Evolutionary conservation across 2,329 filamentous ascomycete genomes (phyloP).

Genomic region (Stachybotrys echinatus): DNA sequence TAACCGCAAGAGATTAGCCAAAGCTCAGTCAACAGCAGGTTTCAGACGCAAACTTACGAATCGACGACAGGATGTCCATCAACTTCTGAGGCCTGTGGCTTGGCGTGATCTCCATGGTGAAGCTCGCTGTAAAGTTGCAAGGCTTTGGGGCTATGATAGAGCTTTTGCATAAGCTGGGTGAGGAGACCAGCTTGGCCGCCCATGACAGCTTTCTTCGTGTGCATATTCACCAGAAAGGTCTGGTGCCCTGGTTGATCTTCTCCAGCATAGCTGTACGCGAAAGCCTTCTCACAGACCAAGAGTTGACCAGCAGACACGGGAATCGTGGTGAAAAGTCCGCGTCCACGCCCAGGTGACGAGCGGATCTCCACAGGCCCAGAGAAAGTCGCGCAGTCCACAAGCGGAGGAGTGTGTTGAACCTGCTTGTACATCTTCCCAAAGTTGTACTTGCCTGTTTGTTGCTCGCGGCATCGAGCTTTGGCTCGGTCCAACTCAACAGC

Average conservation of each 20-base stretch:
- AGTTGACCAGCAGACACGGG: slow-evolving; percentile 43
- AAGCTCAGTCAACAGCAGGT: neutral
- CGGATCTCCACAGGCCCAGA: slow-evolving; percentile 34
- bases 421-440: slow-evolving; percentile 31
- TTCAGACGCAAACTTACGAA: slow-evolving; percentile 31
- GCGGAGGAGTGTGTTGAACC: slow-evolving; percentile 27
- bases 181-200: slow-evolving; percentile 37
- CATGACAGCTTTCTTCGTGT: slow-evolving; percentile 21
- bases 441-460: slow-evolving; percentile 30
- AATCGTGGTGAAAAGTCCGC: slow-evolving; percentile 45
- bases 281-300: slow-evolving; percentile 52
- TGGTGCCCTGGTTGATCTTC: slow-evolving; percentile 7
- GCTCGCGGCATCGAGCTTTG: slow-evolving; percentile 27
- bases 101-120: slow-evolving; percentile 32
- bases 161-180: slow-evolving; percentile 34
- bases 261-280: slow-evolving; percentile 31
- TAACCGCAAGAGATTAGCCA: slow-evolving; percentile 12
- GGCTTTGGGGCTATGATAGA: slow-evolving; percentile 33
- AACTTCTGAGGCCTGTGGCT: slow-evolving; percentile 13
- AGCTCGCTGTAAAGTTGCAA: slow-evolving; percentile 28
- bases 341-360: slow-evolving; percentile 32
- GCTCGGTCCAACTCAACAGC: slow-evolving; percentile 21
- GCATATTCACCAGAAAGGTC: slow-evolving; percentile 30
- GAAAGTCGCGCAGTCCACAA: slow-evolving; percentile 43
- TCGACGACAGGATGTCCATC: slow-evolving; percentile 39